Evolutionary conservation across 371 early-diverging fungal species (phyloP).

Genomic region (Rhizomucor pusillus): DNA sequence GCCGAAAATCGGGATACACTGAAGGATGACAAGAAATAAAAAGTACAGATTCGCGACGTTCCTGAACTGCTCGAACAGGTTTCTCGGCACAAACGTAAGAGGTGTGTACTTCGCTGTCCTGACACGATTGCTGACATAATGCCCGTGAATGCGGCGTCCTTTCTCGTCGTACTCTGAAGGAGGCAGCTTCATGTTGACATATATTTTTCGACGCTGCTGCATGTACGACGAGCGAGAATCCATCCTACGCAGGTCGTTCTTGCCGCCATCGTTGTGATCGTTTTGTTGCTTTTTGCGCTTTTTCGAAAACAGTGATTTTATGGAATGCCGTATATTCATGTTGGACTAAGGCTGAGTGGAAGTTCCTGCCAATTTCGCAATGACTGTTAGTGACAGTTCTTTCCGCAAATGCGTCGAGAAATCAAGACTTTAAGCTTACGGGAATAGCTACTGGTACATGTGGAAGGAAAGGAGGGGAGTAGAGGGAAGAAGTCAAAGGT

Average conservation of each 20-base stretch:
- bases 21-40: constrained; percentile 81
- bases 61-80: constrained; percentile 89
- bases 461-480: too few relatives aligned
- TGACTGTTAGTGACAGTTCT: too few relatives aligned
- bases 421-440: too few relatives aligned
- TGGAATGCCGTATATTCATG: constrained; percentile 2
- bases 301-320: constrained; percentile 9
- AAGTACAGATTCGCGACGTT: constrained; percentile 94
- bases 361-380: too few relatives aligned
- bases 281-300: constrained; percentile 11
- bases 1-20: constrained; percentile 72
- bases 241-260: constrained; percentile 22
- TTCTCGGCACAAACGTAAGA: constrained; percentile 88
- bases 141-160: constrained; percentile 11
- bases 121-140: constrained; percentile 61
- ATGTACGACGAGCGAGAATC: constrained; percentile 44
- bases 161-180: constrained; percentile 28
- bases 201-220: constrained; percentile 36
- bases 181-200: constrained; percentile 37
- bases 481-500: too few relatives aligned
- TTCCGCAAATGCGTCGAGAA: too few relatives aligned
- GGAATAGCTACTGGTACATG: too few relatives aligned
- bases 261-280: constrained; percentile 8
- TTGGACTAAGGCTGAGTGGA: neutral
- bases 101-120: constrained; percentile 84